Evolutionary conservation across 495 filamentous ascomycete genomes (phyloP), one percentile per base, ranked within the genome.

Genomic region (Neurospora hispaniola): DNA sequence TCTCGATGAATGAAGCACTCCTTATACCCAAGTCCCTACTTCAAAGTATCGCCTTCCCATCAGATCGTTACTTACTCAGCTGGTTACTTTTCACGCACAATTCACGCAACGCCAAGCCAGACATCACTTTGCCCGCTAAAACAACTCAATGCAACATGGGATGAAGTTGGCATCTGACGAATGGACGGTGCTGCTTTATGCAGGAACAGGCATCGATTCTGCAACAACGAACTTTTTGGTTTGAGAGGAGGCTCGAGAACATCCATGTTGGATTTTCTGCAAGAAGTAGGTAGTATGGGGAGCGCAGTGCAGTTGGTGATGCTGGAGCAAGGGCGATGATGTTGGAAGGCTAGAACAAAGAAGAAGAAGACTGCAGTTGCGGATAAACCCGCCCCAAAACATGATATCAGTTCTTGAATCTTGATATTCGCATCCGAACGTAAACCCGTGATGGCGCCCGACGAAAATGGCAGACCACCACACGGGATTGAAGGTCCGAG

Each of bases 71-170:
- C 35, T 78, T 76, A 75, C 70, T 76, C 73, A 74, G 71, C 74
- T 16, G 23, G 11, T 27, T 16, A 5, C 5, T 68, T 75, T 79
- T 74, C 71, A 74, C 78, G 78, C 78, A 78, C 77, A 80, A 80
- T 75, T 72, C 54, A 70, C 78, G 76, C 78, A 80, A 46, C 18
- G 69, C n/a, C 40, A 41, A 41, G 44, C 46, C 54, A 35, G 35
- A 27, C 14, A 66, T 16, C 27, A 18, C 54, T 35, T 35, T 27
- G 14, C 1, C 35, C 12, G 23, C 54, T 18, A 38, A 54, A 54
- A 66, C 27, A 38, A 66, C 35, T 31, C 27, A 31, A 31, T 31
- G 54, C 54, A 3, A 66, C 54, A 66, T 66, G 54, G 54, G 54
- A 66, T 66, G 54, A 38, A 62, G 31, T 4, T 18, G n/a, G n/a